Percentiles rank a stretch among this genome's conserved stretches.
Conservation (phyloP, 1,139 yeast species). For the Yamadazyma taylorii region DNA sequence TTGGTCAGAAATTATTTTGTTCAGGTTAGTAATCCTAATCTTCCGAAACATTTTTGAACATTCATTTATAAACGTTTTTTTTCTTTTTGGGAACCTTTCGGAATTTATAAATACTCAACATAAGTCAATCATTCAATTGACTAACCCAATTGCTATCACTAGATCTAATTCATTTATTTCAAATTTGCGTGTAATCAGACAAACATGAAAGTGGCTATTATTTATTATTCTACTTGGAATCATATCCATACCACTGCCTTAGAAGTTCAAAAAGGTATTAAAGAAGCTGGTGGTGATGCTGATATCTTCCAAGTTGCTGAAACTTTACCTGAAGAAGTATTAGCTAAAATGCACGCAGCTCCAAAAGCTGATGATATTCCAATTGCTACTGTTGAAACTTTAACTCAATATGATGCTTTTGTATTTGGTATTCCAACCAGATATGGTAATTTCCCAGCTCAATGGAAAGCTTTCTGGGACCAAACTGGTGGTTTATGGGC, state of each 20-base stretch:
- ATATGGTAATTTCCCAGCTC: constrained; percentile 40
- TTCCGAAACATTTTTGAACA: no score
- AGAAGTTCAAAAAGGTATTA: constrained; percentile 34
- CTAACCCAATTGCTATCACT: no score
- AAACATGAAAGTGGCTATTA: constrained; percentile 45
- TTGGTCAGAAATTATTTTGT: no score
- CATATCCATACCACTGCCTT: constrained; percentile 43
- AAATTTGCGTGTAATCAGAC: no score
- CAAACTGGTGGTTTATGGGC: constrained; percentile 43
- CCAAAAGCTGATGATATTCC: constrained; percentile 34
- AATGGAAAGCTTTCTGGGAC: constrained; percentile 42
- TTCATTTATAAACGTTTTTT: no score
- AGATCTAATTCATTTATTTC: no score
- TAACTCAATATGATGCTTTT: constrained; percentile 36
- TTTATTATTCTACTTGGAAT: constrained; percentile 81
- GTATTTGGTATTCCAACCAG: constrained; percentile 42
- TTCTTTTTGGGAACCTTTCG: no score
- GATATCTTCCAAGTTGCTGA: constrained; percentile 39
- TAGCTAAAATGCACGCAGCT: constrained; percentile 33
- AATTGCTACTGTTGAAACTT: constrained; percentile 31
- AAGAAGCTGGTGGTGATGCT: constrained; percentile 40
- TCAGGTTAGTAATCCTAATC: no score
- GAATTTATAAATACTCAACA: no score
- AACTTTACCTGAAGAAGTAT: constrained; percentile 32
- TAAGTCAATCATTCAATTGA: no score